A percentile compares a stretch with the other conserved stretches of the same genome.
Conservation (phyloP, 208 protist genomes). For the Acanthamoeba polyphaga region DNA sequence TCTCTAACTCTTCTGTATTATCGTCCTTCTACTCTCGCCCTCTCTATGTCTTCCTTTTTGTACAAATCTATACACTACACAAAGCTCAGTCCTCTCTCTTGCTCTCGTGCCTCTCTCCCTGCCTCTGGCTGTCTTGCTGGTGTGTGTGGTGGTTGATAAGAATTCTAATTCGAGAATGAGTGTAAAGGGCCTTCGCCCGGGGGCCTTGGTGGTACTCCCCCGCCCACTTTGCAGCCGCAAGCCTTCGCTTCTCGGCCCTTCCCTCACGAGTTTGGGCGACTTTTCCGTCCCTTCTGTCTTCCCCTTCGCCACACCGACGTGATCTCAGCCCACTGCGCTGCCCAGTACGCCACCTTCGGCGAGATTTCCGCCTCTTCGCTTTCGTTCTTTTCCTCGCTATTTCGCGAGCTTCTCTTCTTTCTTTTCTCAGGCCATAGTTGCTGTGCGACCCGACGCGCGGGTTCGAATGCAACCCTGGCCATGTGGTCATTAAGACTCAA, state of each 20-base stretch:
- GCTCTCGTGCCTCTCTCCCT: background rate
- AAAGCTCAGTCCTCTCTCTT: background rate
- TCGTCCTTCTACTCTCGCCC: too few relatives aligned
- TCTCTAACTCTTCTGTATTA: background rate
- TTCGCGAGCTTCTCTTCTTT: background rate
- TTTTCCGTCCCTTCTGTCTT: slow-evolving; percentile 30
- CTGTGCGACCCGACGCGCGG: background rate
- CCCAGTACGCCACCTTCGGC: background rate
- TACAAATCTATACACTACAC: too few relatives aligned
- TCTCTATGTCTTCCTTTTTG: too few relatives aligned
- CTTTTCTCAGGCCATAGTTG: background rate
- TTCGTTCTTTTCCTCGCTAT: background rate
- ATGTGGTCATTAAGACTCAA: too few relatives aligned
- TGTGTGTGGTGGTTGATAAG: slow-evolving; percentile 5
- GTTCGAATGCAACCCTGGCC: background rate
- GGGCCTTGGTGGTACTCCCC: background rate
- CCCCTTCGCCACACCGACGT: background rate
- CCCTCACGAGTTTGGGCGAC: slow-evolving; percentile 4
- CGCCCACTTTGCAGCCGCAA: background rate
- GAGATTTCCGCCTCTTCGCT: background rate
- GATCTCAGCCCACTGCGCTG: background rate
- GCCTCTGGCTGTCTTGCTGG: background rate
- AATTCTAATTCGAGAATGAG: background rate
- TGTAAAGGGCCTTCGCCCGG: background rate
- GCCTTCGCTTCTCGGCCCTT: background rate